Conservation (phyloP, 1,284 basidiomycete species). For the Phellopilus nigrolimitatus region DNA sequence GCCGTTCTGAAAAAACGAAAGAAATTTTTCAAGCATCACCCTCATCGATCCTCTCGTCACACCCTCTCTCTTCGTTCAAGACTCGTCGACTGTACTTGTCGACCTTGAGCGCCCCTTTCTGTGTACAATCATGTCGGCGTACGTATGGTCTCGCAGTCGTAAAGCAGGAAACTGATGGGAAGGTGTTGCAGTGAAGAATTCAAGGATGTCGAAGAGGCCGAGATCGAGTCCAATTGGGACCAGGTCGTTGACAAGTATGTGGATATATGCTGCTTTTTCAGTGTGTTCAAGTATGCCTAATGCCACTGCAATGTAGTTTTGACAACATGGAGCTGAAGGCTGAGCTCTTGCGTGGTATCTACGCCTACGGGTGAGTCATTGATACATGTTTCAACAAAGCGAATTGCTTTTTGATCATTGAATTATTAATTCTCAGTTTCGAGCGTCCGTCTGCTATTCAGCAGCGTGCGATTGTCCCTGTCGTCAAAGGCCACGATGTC, state of each 20-base stretch:
- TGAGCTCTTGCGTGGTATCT: slow-evolving; percentile 90
- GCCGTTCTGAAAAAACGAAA: neutral
- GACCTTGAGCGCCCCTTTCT: slow-evolving; percentile 25
- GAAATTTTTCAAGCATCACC: slow-evolving; percentile 11
- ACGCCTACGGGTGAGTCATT: slow-evolving; percentile 78
- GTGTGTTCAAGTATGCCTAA: neutral
- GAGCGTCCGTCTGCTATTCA: slow-evolving; percentile 91
- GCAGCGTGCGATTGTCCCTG: slow-evolving; percentile 88
- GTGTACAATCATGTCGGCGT: slow-evolving; percentile 27
- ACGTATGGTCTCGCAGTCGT: slow-evolving; percentile 10
- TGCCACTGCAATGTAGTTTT: slow-evolving; percentile 49
- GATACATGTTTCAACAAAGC: neutral
- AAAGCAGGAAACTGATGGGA: slow-evolving; percentile 10
- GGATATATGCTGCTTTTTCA: slow-evolving; percentile 26
- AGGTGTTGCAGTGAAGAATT: slow-evolving; percentile 52
- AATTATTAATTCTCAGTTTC: slow-evolving; percentile 50
- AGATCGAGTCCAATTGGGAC: slow-evolving; percentile 99
- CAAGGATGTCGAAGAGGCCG: slow-evolving; percentile 75
- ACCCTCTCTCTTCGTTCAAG: slow-evolving; percentile 22
- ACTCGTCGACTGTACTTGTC: slow-evolving; percentile 26
- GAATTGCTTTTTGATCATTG: slow-evolving; percentile 12
- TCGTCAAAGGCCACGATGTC: slow-evolving; percentile 85
- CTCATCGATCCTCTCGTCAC: slow-evolving; percentile 17
- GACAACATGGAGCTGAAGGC: slow-evolving; percentile 96
- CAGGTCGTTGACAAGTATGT: slow-evolving; percentile 87